Percentiles rank a stretch among this genome's conserved stretches.
Conservation (phyloP, 768 basidiomycete genomes). For the Sporobolomyces roseus region DNA sequence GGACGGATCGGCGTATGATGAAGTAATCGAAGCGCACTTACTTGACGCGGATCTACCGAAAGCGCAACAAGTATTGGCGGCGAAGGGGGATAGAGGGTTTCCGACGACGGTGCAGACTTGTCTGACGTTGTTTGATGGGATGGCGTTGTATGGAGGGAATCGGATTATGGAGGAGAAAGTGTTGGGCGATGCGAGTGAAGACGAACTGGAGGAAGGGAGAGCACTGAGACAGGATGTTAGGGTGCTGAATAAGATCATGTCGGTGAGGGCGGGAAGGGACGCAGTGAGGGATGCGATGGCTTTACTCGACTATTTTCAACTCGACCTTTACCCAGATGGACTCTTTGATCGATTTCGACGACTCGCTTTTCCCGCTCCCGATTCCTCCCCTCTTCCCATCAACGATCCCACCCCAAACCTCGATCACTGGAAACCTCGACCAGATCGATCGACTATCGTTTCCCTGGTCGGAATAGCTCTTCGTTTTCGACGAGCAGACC, state of each 20-base stretch:
- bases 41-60: conserved; percentile 4
- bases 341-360: background rate
- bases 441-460: conserved; percentile 32
- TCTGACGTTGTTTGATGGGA: conserved; percentile 31
- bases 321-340: background rate
- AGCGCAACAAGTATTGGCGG: conserved; percentile 20
- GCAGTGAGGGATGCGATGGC: conserved; percentile 13
- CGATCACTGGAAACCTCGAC: conserved; percentile 10
- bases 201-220: background rate
- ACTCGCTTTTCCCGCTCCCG: background rate
- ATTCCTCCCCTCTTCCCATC: background rate
- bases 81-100: conserved; percentile 16
- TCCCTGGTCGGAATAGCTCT: conserved; percentile 26
- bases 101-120: conserved; percentile 27
- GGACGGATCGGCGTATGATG: conserved; percentile 16
- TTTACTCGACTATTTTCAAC: conserved; percentile 24
- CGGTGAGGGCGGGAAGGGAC: conserved; percentile 10
- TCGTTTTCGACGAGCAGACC: conserved; percentile 10
- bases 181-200: conserved; percentile 1
- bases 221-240: conserved; percentile 25
- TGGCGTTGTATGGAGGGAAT: conserved; percentile 31
- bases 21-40: conserved; percentile 21
- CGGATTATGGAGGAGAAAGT: conserved; percentile 33
- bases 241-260: conserved; percentile 33
- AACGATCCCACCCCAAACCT: too few species aligned